Conservation (phyloP, 2,329 filamentous ascomycete genomes). For the Ustilaginoidea virens region DNA sequence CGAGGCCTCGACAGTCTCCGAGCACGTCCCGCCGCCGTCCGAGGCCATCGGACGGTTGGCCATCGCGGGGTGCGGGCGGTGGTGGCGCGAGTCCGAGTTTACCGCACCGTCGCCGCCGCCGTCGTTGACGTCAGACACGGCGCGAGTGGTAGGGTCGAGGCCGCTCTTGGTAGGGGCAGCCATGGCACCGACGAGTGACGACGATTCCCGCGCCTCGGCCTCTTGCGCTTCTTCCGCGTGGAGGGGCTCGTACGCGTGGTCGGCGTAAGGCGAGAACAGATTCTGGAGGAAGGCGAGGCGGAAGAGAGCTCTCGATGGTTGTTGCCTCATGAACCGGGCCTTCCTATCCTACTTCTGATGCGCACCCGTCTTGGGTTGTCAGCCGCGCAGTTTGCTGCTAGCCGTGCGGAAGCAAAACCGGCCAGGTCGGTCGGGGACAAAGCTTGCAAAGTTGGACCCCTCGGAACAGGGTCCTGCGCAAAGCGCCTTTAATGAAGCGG, state of each 20-base stretch:
- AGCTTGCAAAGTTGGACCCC: too few relatives aligned
- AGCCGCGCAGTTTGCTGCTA: neutral
- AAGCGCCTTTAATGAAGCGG: neutral
- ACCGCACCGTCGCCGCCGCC: conserved; percentile 5
- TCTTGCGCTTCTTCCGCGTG: neutral
- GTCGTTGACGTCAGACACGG: conserved; percentile 6
- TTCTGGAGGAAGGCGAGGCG: neutral
- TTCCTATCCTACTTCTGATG: too few relatives aligned
- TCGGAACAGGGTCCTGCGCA: neutral
- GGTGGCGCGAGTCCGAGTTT: too few relatives aligned
- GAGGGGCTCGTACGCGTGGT: conserved; percentile 1
- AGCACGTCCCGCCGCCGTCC: conserved; percentile 4
- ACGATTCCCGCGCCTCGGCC: neutral
- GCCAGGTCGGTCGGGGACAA: too few relatives aligned
- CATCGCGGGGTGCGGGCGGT: too few relatives aligned
- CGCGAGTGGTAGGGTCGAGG: conserved; percentile 3
- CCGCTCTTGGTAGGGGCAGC: conserved; percentile 8
- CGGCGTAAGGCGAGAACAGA: neutral
- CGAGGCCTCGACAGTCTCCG: conserved; percentile 22
- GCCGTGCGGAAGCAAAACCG: too few relatives aligned
- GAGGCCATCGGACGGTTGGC: too few relatives aligned
- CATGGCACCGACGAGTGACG: conserved; percentile 1
- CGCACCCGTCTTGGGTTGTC: too few relatives aligned
- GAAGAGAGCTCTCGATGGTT: neutral
- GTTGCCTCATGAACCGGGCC: neutral